A percentile compares a stretch with the other conserved stretches of the same genome.
Evolutionary conservation across 306 rosid genomes (phyloP).

Genomic region (Sicyos baderoa): DNA sequence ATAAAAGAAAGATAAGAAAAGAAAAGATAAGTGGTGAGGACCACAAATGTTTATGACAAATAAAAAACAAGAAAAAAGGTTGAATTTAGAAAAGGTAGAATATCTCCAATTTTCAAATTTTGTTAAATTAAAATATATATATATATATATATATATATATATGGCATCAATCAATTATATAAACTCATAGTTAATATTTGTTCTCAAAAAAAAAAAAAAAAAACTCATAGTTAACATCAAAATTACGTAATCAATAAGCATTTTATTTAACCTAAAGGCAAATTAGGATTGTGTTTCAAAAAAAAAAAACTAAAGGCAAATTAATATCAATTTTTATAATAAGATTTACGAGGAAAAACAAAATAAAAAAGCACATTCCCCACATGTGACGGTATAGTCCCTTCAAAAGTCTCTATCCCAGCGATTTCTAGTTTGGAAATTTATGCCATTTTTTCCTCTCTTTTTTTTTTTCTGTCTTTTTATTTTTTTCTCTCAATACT

Average conservation of each 20-base stretch:
- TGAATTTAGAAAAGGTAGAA: too few relatives aligned
- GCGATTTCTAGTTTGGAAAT: slow-evolving; percentile 2
- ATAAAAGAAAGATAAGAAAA: not conserved
- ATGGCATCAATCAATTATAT: not conserved
- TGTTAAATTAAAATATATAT: not conserved
- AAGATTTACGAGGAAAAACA: not conserved
- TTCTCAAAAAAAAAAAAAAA: too few relatives aligned
- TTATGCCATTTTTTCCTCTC: not conserved
- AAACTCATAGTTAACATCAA: not conserved
- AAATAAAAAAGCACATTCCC: not conserved
- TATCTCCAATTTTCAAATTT: too few relatives aligned
- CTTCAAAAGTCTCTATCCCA: not conserved
- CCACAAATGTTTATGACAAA: not conserved
- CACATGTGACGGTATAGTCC: slow-evolving; percentile 5
- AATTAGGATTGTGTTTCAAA: too few relatives aligned
- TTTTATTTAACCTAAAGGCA: too few relatives aligned
- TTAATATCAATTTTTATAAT: not conserved
- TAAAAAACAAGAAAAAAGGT: too few relatives aligned
- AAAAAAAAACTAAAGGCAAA: too few relatives aligned
- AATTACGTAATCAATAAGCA: not conserved
- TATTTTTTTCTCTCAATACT: not conserved
- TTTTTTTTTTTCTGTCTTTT: not conserved
- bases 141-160: too few relatives aligned
- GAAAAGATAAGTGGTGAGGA: too few relatives aligned
- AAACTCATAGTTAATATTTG: not conserved